phyloP scores from a whole-genome alignment of 305 asterid species.

The Fraxinus ornus region DNA sequence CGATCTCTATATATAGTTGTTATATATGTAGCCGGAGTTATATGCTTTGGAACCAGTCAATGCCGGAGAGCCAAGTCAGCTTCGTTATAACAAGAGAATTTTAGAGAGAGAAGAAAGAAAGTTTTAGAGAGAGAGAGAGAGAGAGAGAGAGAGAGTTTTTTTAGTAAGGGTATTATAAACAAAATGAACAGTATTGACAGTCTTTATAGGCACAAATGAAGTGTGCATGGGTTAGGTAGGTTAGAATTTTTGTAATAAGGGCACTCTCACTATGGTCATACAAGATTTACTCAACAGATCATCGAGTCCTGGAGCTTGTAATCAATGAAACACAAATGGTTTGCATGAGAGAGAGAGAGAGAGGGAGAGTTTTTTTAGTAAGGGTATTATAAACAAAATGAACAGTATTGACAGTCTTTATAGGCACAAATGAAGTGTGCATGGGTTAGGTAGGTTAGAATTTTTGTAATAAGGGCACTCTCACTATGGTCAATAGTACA shows the following conservation, averaged over 20 bases:
- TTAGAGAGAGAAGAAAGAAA: conserved; percentile 19
- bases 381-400: not conserved
- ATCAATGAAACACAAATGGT: no score
- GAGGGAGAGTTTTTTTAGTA: not conserved
- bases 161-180: not conserved
- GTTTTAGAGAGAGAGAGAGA: conserved; percentile 17
- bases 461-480: conserved; percentile 7
- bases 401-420: conserved; percentile 17
- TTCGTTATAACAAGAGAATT: conserved; percentile 24
- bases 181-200: conserved; percentile 17
- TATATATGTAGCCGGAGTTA: conserved; percentile 29
- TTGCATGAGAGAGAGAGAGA: conserved; percentile 13
- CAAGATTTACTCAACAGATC: no score
- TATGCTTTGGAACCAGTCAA: conserved; percentile 44
- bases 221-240: conserved; percentile 38
- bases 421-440: conserved; percentile 28
- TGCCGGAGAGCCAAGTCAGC: conserved; percentile 60
- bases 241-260: conserved; percentile 13
- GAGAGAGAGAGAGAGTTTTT: not conserved
- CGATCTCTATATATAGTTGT: conserved; percentile 42
- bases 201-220: conserved; percentile 12
- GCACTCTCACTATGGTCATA: conserved; percentile 1
- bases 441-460: conserved; percentile 32
- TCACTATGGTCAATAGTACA: not conserved
- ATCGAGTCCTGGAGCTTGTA: no score